Evolutionary conservation across 495 filamentous ascomycete genomes (phyloP), one percentile per base, ranked within the genome.

Genomic region (Podospora didyma): DNA sequence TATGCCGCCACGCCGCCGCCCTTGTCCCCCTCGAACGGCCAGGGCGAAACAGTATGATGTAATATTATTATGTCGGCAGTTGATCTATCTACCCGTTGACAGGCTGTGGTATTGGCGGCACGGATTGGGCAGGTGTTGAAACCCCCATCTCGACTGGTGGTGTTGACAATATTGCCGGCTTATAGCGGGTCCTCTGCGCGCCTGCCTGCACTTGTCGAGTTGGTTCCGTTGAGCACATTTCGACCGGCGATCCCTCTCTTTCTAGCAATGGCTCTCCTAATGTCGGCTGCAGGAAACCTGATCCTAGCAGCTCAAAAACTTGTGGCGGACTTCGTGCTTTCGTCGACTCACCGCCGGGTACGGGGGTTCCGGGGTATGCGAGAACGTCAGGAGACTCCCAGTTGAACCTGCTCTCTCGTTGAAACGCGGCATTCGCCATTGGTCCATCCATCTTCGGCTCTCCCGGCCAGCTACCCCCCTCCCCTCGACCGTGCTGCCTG

Each of bases 341-440:
- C 41, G 26, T 24, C 45, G 19, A 20, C 50, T 24, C 39, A 26
- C 46, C 6, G 24, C 4, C 39, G 4, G 50, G 19, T 9, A n/a
- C 17, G 12, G 23, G 17, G 1, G 20, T 22, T 2, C 51, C 51
- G 4, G 46, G 46, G 47, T 57, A 60, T 2, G 56, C 34, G 39
- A 67, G 51, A n/a, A 69, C 62, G 37, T 67, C 46, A 1, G 68
- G 66, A 24, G 68, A 62, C 37, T 71, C 68, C 68, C 68, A 71
- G 44, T 64, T 69, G 42, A 69, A 69, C 12, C 55, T 52, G 55
- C 64, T 67, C 5, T 12, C 42, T 16, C 62, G 53, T 41, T 51
- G 20, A 0, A 49, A 49, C 20, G 51, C 41, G 19, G 42, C 35
- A 28, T 56, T 63, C 21, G 58, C 41, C 2, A 58, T 51, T 19